Conservation (phyloP, 352 stramenopile species). For the Phytopythium aichiense region DNA sequence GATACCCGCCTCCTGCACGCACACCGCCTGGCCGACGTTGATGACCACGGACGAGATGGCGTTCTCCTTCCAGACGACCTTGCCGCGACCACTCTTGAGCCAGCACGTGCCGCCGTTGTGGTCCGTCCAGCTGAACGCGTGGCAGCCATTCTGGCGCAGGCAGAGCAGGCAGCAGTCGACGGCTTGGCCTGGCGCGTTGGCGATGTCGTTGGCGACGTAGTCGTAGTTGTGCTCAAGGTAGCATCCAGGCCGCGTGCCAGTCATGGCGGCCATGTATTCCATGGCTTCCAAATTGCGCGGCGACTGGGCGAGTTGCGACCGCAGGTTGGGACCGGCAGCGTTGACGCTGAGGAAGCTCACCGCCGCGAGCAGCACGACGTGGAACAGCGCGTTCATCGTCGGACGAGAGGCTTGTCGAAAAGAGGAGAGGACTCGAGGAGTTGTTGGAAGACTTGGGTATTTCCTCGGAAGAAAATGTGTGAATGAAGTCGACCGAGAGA, state of each 20-base stretch:
- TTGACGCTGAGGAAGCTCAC: neutral
- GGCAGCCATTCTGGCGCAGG: neutral
- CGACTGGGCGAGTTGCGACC: neutral
- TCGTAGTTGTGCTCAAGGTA: conserved; percentile 5
- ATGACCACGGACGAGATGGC: conserved; percentile 9
- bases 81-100: conserved; percentile 43
- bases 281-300: conserved; percentile 1
- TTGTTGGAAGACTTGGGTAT: neutral
- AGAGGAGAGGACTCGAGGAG: neutral
- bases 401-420: neutral
- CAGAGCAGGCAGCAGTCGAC: neutral
- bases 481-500: neutral
- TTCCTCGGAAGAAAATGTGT: neutral
- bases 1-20: conserved; percentile 19
- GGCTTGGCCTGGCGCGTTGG: neutral
- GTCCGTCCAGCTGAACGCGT: conserved; percentile 24
- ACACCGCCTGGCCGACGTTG: conserved; percentile 1
- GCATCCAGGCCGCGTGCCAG: neutral
- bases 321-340: neutral
- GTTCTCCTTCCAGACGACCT: conserved; percentile 9
- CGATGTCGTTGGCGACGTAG: conserved; percentile 4
- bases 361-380: neutral
- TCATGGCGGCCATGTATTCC: neutral
- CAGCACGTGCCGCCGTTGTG: conserved; percentile 48
- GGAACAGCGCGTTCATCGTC: conserved; percentile 1